Evolutionary conservation across 768 basidiomycete genomes (phyloP).

Genomic region (Lyophyllum atratum): DNA sequence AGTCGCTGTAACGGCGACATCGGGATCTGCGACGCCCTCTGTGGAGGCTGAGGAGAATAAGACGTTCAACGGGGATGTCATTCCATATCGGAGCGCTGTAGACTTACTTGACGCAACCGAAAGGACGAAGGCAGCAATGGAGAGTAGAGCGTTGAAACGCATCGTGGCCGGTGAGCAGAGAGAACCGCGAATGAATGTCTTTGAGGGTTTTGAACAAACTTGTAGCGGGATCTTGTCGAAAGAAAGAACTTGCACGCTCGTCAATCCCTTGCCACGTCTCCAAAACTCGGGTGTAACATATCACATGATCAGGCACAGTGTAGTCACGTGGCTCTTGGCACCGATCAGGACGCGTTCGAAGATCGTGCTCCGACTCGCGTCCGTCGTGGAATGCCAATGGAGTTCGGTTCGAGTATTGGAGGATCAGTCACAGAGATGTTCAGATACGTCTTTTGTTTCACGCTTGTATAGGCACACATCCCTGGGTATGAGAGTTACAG

Average conservation of each 20-base stretch:
- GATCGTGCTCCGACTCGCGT: too few species aligned
- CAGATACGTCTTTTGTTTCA: not conserved
- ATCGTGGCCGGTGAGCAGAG: constrained; percentile 9
- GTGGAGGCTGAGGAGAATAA: constrained; percentile 19
- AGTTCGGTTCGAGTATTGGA: not conserved
- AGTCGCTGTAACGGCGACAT: constrained; percentile 52
- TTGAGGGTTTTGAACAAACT: not conserved
- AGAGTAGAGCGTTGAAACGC: constrained; percentile 19
- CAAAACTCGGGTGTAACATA: constrained; percentile 1
- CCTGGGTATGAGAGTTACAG: not conserved
- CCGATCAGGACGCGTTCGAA: constrained; percentile 3
- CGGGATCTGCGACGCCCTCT: constrained; percentile 47
- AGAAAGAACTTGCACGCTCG: not conserved
- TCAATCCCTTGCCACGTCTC: constrained; percentile 19
- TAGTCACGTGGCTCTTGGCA: not conserved
- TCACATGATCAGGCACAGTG: constrained; percentile 6
- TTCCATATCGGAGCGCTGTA: constrained; percentile 5
- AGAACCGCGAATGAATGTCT: not conserved
- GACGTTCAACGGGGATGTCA: not conserved
- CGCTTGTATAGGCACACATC: not conserved
- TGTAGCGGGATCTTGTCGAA: not conserved
- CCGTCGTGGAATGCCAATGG: not conserved
- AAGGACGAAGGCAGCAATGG: constrained; percentile 14
- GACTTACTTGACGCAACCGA: constrained; percentile 21
- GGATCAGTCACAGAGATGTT: not conserved